Base-by-base conservation (phyloP, 495 filamentous ascomycete species). In the Gamarada debralockiae region DNA sequence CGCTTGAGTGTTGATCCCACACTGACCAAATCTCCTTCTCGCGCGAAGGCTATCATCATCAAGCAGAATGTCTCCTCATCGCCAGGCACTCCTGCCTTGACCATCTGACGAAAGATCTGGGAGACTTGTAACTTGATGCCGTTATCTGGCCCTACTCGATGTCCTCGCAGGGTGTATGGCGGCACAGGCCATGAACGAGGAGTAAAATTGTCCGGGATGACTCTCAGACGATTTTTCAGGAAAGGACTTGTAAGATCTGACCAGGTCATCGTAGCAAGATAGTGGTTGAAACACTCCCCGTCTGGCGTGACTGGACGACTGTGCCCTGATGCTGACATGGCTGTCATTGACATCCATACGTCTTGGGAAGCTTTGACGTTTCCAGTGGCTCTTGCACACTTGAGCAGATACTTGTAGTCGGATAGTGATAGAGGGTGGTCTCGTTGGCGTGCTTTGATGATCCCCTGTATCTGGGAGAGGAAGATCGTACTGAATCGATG, bases 341-440 rank as follows among this genome's bases (percentile, higher is more conserved):
- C 78, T n/a, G 52, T 22, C 5, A 81, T 33, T 1, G 58, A 53
- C 5, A 67, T 58, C 83, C 84, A 87, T 8, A 83, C 53, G 1
- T 59, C 50, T n/a, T 73, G 61, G 3, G 80, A 80, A 38, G 74
- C 60, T 0, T 55, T 33, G 0, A 44, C 60, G 62, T 82, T 66
- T 6, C 74, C 75, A 23, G 76, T 70, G 3, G 74, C 71, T 9
- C 70, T 62, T 13, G 80, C 77, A 61, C 76, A 78, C 44, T 74
- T 70, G 20, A 87, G 69, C 13, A 86, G 67, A 48, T 80, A 74
- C 1, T 67, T 76, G 59, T 79, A 84, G 50, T 85, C 82, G 0
- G 62, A 63, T 20, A 77, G 61, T 15, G 63, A 63, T 12, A 80
- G 52, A 9, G 27, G 18, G 0, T 67, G 70, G 0, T 50, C 58